Base-by-base conservation (phyloP, 2,329 filamentous ascomycete genomes). In the Lasiodiplodia theobromae region DNA sequence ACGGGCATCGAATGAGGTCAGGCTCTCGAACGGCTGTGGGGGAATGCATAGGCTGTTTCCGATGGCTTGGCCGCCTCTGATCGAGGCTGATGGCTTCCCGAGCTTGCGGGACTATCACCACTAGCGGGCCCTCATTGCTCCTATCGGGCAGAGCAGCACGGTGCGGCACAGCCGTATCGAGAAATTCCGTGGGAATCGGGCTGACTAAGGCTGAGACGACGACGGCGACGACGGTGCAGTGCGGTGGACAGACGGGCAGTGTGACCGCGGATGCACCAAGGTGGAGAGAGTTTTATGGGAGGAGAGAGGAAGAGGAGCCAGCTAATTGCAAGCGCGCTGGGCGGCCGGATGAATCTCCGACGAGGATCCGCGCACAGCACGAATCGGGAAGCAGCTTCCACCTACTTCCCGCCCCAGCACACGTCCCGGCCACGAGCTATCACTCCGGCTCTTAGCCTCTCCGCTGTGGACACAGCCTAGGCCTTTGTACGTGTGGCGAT, bases 361-460 rank as follows among this genome's bases (percentile, higher is more conserved):
- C 25, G 28, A 52, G n/a, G 44, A 64, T 64, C 47, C 60, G 60
- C 47, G 31, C 60, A 51, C 58, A 25, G 18, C 58, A 63, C 28
- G 60, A 64, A 31, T 64, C 60, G 60, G 60, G 60, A 34, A 64
- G 44, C 60, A 52, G 21, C 40, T 44, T 62, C 58, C 5, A 40
- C 14, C 14, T 18, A 23, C 25, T 40, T 62, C 54, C 14, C 23
- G 31, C 53, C 7, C 8, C 40, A 47, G 31, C 7, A 18, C 6
- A 34, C 7, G 38, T 40, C 14, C 28, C 18, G 34, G 25, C 25
- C 23, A 34, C 52, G 3, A n/a, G 18, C 28, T 56, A 28, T 31
- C 18, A 34, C 58, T 21, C 14, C 38, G 1, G 25, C 40, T 7
- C 21, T 11, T 21, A n/a, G 37, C 28, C 3, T 12, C 12, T 18